Evolutionary conservation across 768 basidiomycete species (phyloP).

Genomic region (Boletus pseudo-olivaceus): DNA sequence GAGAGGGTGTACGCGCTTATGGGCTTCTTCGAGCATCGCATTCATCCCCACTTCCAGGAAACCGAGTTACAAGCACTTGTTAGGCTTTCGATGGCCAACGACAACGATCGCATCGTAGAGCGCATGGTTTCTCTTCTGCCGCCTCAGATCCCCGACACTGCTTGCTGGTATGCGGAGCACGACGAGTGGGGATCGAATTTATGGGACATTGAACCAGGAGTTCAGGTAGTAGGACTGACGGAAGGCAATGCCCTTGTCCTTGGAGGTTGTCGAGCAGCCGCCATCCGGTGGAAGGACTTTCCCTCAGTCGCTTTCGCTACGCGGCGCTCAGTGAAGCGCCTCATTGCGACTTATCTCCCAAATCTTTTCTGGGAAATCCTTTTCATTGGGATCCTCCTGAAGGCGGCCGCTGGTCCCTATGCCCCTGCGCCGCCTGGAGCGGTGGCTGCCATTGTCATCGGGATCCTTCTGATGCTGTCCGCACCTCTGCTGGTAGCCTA

Average conservation of each 20-base stretch:
- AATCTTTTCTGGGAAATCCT: constrained; percentile 6
- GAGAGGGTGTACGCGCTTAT: constrained; percentile 27
- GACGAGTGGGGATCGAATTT: constrained; percentile 16
- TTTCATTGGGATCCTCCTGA: background rate
- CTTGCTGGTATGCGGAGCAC: constrained; percentile 21
- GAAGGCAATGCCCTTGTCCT: constrained; percentile 13
- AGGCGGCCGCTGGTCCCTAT: too few relatives aligned
- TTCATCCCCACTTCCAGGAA: constrained; percentile 14
- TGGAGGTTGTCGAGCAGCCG: constrained; percentile 22
- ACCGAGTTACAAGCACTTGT: constrained; percentile 22
- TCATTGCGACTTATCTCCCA: constrained; percentile 5
- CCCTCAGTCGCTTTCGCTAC: constrained; percentile 15
- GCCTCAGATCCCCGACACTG: background rate
- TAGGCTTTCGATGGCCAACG: constrained; percentile 24
- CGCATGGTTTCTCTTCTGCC: constrained; percentile 23
- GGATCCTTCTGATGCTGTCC: constrained; percentile 9
- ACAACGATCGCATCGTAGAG: constrained; percentile 21
- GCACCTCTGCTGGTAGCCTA: constrained; percentile 14
- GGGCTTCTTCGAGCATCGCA: constrained; percentile 27
- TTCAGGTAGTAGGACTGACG: constrained; percentile 21
- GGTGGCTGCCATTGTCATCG: background rate
- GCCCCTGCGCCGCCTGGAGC: too few relatives aligned
- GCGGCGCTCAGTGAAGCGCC: constrained; percentile 12
- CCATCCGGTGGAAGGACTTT: constrained; percentile 25
- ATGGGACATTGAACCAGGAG: constrained; percentile 19